Percentiles rank a stretch among this genome's conserved stretches.
Evolutionary conservation across 1,284 basidiomycete genomes (phyloP).

Genomic region (Trametes pubescens): DNA sequence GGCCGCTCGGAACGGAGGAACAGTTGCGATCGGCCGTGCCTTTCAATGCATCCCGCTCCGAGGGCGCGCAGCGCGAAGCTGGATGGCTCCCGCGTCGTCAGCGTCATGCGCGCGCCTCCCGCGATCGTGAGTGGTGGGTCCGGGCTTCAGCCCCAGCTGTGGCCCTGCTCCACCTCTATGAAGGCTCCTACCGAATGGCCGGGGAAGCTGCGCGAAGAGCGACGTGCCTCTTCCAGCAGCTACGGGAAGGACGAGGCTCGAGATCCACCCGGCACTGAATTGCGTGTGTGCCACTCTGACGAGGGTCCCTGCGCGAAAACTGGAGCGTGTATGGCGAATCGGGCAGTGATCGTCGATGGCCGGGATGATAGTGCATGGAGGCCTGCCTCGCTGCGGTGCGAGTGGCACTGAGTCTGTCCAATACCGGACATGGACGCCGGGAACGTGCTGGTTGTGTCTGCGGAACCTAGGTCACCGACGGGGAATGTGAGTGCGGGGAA

Average conservation of each 20-base stretch:
- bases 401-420: slow-evolving; percentile 8
- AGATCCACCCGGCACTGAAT: slow-evolving; percentile 27
- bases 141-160: slow-evolving; percentile 7
- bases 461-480: slow-evolving; percentile 1
- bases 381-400: slow-evolving; percentile 11
- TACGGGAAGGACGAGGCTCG: slow-evolving; percentile 5
- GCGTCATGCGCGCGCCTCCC: slow-evolving; percentile 15
- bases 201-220: neutral
- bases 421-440: slow-evolving; percentile 15
- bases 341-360: slow-evolving; percentile 33
- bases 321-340: slow-evolving; percentile 18
- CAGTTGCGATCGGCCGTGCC: slow-evolving; percentile 17
- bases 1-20: slow-evolving; percentile 26
- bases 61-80: slow-evolving; percentile 21
- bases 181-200: slow-evolving; percentile 2
- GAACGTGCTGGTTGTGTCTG: slow-evolving; percentile 22
- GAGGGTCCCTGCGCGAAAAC: slow-evolving; percentile 7
- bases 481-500: slow-evolving; percentile 1
- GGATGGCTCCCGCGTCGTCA: slow-evolving; percentile 9
- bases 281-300: slow-evolving; percentile 11
- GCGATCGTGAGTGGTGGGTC: slow-evolving; percentile 5
- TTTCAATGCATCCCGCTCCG: slow-evolving; percentile 20
- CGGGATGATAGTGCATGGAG: slow-evolving; percentile 28
- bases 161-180: slow-evolving; percentile 20
- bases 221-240: neutral